A percentile compares a stretch with the other conserved stretches of the same genome.
These are phyloP conservation scores for Quercus tomentella DNA, from an alignment of 331 rosid species.

Conservation along the genomic window DNA sequence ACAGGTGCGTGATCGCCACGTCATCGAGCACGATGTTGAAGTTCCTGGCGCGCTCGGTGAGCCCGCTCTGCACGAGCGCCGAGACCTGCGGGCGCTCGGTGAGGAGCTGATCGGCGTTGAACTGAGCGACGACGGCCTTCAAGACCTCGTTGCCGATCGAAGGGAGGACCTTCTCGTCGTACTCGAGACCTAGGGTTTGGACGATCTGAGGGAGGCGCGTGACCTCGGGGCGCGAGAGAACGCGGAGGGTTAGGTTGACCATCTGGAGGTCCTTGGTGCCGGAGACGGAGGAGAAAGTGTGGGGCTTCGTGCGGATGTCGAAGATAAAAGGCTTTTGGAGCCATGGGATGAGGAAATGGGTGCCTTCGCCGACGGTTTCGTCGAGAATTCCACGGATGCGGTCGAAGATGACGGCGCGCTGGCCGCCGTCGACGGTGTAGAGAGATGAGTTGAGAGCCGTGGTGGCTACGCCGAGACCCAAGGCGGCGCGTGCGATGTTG, in stretches of 20 bases:
- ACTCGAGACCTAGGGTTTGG: constrained; percentile 57
- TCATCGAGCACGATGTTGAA: constrained; percentile 54
- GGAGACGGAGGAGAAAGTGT: constrained; percentile 52
- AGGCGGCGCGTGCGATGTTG: constrained; percentile 45
- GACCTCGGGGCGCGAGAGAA: constrained; percentile 54
- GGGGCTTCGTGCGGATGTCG: constrained; percentile 52
- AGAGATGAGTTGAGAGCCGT: constrained; percentile 42
- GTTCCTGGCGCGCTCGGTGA: constrained; percentile 41
- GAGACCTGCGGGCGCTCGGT: constrained; percentile 60
- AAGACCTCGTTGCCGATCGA: constrained; percentile 58
- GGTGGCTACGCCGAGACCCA: constrained; percentile 42
- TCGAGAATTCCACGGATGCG: constrained; percentile 54
- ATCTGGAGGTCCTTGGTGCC: constrained; percentile 65
- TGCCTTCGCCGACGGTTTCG: constrained; percentile 51
- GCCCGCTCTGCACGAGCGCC: constrained; percentile 42
- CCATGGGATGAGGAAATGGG: constrained; percentile 59
- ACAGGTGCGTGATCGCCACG: constrained; percentile 53
- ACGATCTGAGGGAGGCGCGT: constrained; percentile 41
- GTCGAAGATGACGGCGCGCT: constrained; percentile 57
- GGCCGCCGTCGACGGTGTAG: constrained; percentile 64
- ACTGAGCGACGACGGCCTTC: constrained; percentile 55
- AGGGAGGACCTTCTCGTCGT: constrained; percentile 65
- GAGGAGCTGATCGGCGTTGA: constrained; percentile 60
- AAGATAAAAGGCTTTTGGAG: constrained; percentile 59
- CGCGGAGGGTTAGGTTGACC: constrained; percentile 55